Percentiles rank a stretch among this genome's conserved stretches.
phyloP scores from a whole-genome alignment of 2,329 filamentous ascomycete genomes.

The Pseudogymnoascus sp. region DNA sequence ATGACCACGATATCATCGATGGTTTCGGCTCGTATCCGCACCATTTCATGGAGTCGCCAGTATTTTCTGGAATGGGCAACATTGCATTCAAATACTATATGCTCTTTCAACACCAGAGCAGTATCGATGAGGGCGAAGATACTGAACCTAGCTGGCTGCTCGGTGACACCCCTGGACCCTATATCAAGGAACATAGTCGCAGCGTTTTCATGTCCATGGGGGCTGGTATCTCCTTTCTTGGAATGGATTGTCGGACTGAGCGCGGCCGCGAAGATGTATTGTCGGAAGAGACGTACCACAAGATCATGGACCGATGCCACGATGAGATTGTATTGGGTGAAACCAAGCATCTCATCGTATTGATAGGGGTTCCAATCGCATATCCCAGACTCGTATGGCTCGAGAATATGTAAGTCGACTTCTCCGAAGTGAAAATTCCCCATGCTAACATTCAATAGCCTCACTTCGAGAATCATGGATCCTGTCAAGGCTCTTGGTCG shows the following conservation, averaged over 20 bases:
- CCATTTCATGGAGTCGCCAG: constrained; percentile 80
- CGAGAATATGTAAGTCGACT: constrained; percentile 52
- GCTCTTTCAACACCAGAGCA: constrained; percentile 93
- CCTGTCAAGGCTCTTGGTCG: constrained; percentile 83
- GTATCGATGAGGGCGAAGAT: constrained; percentile 67
- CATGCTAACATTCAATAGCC: constrained; percentile 38
- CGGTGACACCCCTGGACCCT: constrained; percentile 71
- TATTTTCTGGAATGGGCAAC: constrained; percentile 81
- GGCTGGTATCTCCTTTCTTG: constrained; percentile 68
- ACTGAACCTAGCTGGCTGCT: constrained; percentile 89
- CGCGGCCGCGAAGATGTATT: constrained; percentile 75
- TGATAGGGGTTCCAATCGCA: constrained; percentile 75
- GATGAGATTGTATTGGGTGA: constrained; percentile 73
- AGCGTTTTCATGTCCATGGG: constrained; percentile 82
- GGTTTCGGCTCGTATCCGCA: constrained; percentile 91
- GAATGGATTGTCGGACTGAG: constrained; percentile 86
- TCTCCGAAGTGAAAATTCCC: background rate
- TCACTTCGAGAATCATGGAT: constrained; percentile 79
- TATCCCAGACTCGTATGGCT: constrained; percentile 70
- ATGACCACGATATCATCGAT: constrained; percentile 87
- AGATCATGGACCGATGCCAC: constrained; percentile 78
- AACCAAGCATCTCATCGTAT: constrained; percentile 80
- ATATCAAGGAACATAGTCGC: constrained; percentile 77
- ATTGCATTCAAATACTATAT: constrained; percentile 98
- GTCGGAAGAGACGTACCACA: constrained; percentile 71